Conservation (phyloP, 2,329 filamentous ascomycete species). For the Fonsecaea pugnacius region DNA sequence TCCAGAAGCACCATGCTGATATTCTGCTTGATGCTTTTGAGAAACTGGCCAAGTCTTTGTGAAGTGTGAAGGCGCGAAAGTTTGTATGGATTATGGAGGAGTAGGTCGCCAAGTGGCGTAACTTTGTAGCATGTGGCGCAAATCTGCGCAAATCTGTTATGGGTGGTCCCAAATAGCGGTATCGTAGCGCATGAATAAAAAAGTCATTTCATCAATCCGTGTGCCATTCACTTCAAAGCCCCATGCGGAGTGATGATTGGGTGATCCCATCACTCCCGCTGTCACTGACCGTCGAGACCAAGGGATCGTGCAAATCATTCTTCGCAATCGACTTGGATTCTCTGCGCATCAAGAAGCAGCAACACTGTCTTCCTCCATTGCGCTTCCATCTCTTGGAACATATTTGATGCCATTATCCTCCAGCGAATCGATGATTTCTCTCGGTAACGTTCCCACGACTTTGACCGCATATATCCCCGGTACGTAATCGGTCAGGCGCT, state of each 20-base stretch:
- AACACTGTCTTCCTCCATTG: slow-evolving; percentile 51
- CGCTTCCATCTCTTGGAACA: slow-evolving; percentile 58
- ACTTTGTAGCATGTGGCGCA: slow-evolving; percentile 10
- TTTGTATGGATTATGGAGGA: slow-evolving; percentile 7
- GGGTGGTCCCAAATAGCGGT: background rate
- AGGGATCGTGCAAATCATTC: background rate
- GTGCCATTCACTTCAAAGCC: background rate
- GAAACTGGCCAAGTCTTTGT: slow-evolving; percentile 64
- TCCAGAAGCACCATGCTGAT: slow-evolving; percentile 87
- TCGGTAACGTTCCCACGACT: slow-evolving; percentile 74
- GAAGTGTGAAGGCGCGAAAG: slow-evolving; percentile 10
- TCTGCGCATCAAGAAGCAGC: slow-evolving; percentile 17
- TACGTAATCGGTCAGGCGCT: slow-evolving; percentile 85
- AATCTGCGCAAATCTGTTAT: background rate
- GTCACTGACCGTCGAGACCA: background rate
- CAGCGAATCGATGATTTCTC: slow-evolving; percentile 60
- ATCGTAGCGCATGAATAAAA: background rate
- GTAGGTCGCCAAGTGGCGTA: background rate
- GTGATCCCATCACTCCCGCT: background rate
- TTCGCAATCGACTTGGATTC: background rate
- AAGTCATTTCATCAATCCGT: background rate
- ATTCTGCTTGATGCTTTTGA: slow-evolving; percentile 78
- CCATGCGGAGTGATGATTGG: background rate
- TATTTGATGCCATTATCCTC: slow-evolving; percentile 66
- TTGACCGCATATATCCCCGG: slow-evolving; percentile 92